Base-by-base conservation (phyloP, 352 stramenopile species). In the Pythium rishiriense region DNA sequence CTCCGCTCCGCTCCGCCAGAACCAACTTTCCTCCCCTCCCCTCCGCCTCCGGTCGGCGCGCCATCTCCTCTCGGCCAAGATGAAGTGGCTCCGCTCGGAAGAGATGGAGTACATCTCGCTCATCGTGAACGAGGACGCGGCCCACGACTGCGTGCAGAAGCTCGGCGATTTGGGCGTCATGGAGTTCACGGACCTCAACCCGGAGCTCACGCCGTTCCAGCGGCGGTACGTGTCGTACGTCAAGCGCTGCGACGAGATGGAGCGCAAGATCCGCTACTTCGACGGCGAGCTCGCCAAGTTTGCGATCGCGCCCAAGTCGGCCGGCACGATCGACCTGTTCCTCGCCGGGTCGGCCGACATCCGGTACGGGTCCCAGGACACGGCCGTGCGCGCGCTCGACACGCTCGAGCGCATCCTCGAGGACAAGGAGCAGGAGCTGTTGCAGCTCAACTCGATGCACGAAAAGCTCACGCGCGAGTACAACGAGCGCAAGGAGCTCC, bases 41-140 rank as follows among this genome's bases (percentile, higher is more conserved):
- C 10, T 21, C 42, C 42, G n/a, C 19, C n/a, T n/a, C n/a, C n/a
- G n/a, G n/a, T n/a, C n/a, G n/a, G n/a, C 19, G 7, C 39, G 19
- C 15, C 37, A 12, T 39, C 17, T 17, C 37, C 37, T 19, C 12
- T 25, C 24, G n/a, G 39, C 52, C 43, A 72, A 25, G 45, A 94
- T 94, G 85, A 94, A 90, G 79, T 99, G 97, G 97, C 98, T 99
- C 70, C 96, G 97, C 63, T 99, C 97, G 53, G 94, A 98, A 73
- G 94, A 98, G 72, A 99, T 99, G 97, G 90, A 98, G 82, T 99
- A 99, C 69, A 98, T 99, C 79, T 98, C 92, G 60, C 82, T 99
- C 54, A 99, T 99, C 73, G 91, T 99, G 63, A 98, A 98, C 66
- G 97, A 99, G 75, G 96, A 99, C 73, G 96, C 96, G 24, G 94